These are phyloP conservation scores for Penicillium paradoxum DNA, from an alignment of 495 filamentous ascomycete genomes.

Conservation along the genomic window DNA sequence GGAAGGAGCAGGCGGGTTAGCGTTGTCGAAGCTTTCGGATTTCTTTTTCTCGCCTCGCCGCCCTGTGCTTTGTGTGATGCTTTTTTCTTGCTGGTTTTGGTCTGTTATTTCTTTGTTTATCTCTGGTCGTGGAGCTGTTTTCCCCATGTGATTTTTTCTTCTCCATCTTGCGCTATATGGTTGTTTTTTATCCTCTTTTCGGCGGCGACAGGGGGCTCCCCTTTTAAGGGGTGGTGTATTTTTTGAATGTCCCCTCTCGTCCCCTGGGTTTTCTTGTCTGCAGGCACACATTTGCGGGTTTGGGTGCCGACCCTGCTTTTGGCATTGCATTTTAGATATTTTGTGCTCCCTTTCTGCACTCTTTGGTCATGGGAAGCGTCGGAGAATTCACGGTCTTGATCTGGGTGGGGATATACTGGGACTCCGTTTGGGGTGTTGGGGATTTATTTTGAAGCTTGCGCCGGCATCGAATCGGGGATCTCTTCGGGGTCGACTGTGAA, in stretches of 20 bases:
- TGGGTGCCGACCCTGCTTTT: slow-evolving; percentile 16
- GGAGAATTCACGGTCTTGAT: slow-evolving; percentile 47
- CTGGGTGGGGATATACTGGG: slow-evolving; percentile 44
- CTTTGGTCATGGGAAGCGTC: slow-evolving; percentile 41
- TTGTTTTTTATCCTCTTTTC: slow-evolving; percentile 29
- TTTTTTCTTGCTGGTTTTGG: slow-evolving; percentile 32
- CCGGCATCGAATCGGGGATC: slow-evolving; percentile 20
- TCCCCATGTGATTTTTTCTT: slow-evolving; percentile 27
- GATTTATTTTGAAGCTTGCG: slow-evolving; percentile 43
- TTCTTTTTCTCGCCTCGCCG: slow-evolving; percentile 30
- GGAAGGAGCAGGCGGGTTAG: slow-evolving; percentile 48
- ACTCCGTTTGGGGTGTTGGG: slow-evolving; percentile 45
- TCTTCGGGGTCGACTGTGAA: slow-evolving; percentile 26
- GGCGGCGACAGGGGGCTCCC: neutral
- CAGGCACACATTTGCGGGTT: slow-evolving; percentile 6
- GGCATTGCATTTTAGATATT: slow-evolving; percentile 46
- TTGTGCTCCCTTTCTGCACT: slow-evolving; percentile 38
- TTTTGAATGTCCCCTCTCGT: slow-evolving; percentile 20
- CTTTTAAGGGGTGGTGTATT: slow-evolving; percentile 18
- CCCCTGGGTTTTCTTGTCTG: slow-evolving; percentile 4
- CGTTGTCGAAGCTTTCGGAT: slow-evolving; percentile 36
- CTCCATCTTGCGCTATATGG: slow-evolving; percentile 35
- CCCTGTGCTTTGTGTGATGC: slow-evolving; percentile 26
- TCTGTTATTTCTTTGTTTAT: slow-evolving; percentile 26
- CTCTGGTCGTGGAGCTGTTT: slow-evolving; percentile 31